These are phyloP conservation scores for Russula virescens DNA, from an alignment of 768 basidiomycete species.

Conservation along the genomic window DNA sequence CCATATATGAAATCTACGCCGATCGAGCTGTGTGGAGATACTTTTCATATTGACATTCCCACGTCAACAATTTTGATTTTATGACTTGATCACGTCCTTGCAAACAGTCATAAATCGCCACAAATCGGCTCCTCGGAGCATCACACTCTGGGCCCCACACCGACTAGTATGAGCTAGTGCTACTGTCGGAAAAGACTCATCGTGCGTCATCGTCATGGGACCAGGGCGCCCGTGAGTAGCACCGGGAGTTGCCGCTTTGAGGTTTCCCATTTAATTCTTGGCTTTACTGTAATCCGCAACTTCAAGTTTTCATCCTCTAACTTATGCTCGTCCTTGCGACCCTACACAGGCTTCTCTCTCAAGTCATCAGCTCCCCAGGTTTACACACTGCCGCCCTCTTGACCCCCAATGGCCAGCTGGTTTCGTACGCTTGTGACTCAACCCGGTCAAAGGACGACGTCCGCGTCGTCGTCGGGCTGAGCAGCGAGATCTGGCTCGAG, in stretches of 20 bases:
- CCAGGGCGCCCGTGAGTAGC: neutral
- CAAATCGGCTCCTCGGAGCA: neutral
- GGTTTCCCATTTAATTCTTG: neutral
- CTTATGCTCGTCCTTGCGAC: slow-evolving; percentile 65
- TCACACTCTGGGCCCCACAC: no score
- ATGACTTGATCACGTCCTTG: neutral
- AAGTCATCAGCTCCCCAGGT: slow-evolving; percentile 51
- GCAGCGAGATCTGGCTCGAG: slow-evolving; percentile 75
- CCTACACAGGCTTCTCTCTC: slow-evolving; percentile 58
- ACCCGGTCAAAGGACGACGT: slow-evolving; percentile 64
- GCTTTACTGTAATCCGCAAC: no score
- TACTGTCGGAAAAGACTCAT: neutral
- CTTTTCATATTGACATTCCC: neutral
- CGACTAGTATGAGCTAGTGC: no score
- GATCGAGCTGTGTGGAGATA: no score
- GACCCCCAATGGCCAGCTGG: slow-evolving; percentile 68
- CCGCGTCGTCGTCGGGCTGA: slow-evolving; percentile 64
- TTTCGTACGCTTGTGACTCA: slow-evolving; percentile 57
- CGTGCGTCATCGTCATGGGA: neutral
- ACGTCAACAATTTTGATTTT: neutral
- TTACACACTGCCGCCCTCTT: slow-evolving; percentile 69
- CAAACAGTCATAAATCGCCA: no score
- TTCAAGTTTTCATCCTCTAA: neutral
- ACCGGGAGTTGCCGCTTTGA: slow-evolving; percentile 9
- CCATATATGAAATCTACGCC: no score